phyloP scores from a whole-genome alignment of 306 rosid species.

The Mimosa pudica region DNA sequence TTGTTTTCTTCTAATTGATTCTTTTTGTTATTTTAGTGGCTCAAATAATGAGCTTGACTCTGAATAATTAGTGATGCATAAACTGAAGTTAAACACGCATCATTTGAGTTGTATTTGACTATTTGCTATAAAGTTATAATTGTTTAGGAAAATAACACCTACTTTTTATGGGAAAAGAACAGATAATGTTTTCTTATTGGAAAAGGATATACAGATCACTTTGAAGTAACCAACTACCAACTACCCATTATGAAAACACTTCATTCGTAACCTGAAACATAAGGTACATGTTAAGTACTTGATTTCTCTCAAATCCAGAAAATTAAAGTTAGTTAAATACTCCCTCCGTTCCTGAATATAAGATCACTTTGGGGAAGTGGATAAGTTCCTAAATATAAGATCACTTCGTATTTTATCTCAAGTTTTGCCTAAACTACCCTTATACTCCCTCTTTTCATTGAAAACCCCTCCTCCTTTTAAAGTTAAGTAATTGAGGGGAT shows the following conservation, averaged over 20 bases:
- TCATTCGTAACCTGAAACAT: neutral
- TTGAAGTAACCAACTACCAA: neutral
- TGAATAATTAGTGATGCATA: too few relatives aligned
- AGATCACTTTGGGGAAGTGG: too few relatives aligned
- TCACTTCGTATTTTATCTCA: too few relatives aligned
- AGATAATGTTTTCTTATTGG: neutral
- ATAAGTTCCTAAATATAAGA: too few relatives aligned
- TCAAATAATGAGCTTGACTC: neutral
- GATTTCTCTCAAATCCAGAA: neutral
- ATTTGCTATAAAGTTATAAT: neutral
- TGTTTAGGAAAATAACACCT: neutral
- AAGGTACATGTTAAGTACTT: neutral
- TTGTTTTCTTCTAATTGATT: neutral
- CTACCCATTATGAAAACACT: neutral
- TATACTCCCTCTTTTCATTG: too few relatives aligned
- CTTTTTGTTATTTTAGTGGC: neutral
- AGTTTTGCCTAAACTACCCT: too few relatives aligned
- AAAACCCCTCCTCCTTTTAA: too few relatives aligned
- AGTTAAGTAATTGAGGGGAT: too few relatives aligned
- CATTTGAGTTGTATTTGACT: too few relatives aligned
- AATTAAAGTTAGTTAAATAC: neutral
- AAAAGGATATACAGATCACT: neutral
- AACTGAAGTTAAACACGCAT: too few relatives aligned
- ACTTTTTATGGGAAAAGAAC: neutral
- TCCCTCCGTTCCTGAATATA: too few relatives aligned